phyloP scores from a whole-genome alignment of 305 asterid species.

The Fraxinus angustifolia region DNA sequence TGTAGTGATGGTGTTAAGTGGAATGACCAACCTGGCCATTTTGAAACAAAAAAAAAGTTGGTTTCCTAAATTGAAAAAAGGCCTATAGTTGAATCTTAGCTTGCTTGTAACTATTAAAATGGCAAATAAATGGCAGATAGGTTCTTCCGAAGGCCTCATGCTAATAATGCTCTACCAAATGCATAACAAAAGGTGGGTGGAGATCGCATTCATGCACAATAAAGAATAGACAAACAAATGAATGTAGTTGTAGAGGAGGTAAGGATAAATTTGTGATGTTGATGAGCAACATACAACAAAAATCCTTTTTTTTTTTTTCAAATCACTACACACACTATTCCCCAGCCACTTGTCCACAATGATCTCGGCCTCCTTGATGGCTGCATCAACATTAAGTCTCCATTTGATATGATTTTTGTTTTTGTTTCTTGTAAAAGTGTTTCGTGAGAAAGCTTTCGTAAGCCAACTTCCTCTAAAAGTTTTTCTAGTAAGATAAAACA shows the following conservation, averaged over 20 bases:
- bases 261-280: neutral
- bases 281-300: neutral
- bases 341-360: neutral
- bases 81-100: neutral
- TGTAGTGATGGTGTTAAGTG: neutral
- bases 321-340: neutral
- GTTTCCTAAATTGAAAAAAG: neutral
- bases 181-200: neutral
- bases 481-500: neutral
- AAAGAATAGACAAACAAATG: neutral
- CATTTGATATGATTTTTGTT: neutral
- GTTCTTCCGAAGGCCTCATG: neutral
- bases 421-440: neutral
- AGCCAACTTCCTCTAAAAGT: neutral
- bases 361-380: neutral
- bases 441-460: no score
- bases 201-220: neutral
- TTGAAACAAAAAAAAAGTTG: neutral
- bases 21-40: neutral
- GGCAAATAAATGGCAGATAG: neutral
- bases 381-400: neutral
- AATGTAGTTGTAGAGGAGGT: neutral
- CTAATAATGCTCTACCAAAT: neutral
- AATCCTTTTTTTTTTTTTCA: neutral
- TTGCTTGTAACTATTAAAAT: neutral